Conservation (phyloP, 2,329 filamentous ascomycete species). For the Drechslerella stenobrocha region DNA sequence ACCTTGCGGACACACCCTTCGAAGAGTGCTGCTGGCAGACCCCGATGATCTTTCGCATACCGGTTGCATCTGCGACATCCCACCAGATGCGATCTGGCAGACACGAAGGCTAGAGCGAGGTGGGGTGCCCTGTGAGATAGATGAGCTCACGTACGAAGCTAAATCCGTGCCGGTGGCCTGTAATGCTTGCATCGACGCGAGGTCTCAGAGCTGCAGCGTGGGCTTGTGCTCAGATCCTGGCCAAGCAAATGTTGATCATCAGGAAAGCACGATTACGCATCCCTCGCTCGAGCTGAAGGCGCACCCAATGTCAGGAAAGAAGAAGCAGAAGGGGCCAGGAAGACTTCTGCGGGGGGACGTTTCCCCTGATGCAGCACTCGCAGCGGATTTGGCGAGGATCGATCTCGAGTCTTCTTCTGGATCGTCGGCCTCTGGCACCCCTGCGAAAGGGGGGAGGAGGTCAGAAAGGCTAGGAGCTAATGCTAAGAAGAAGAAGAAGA, state of each 20-base stretch:
- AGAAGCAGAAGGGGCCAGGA: not conserved
- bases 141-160: slow-evolving; percentile 39
- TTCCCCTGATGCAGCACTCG: not conserved
- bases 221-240: slow-evolving; percentile 12
- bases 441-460: not conserved
- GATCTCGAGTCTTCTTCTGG: slow-evolving; percentile 12
- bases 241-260: not conserved
- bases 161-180: slow-evolving; percentile 23
- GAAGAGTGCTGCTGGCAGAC: slow-evolving; percentile 15
- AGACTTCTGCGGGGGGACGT: not conserved
- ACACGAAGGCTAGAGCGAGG: slow-evolving; percentile 27
- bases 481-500: not conserved
- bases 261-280: not conserved
- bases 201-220: not conserved
- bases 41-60: slow-evolving; percentile 23
- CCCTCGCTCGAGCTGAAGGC: not conserved
- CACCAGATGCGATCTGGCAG: slow-evolving; percentile 28
- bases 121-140: slow-evolving; percentile 30
- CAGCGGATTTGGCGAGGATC: not conserved
- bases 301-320: not conserved
- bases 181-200: slow-evolving; percentile 22
- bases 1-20: slow-evolving; percentile 30
- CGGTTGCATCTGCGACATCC: slow-evolving; percentile 33
- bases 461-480: not conserved
- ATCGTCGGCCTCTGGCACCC: slow-evolving; percentile 1